Evolutionary conservation across 2,329 filamentous ascomycete genomes (phyloP).

Genomic region (Fusarium subtropicale): DNA sequence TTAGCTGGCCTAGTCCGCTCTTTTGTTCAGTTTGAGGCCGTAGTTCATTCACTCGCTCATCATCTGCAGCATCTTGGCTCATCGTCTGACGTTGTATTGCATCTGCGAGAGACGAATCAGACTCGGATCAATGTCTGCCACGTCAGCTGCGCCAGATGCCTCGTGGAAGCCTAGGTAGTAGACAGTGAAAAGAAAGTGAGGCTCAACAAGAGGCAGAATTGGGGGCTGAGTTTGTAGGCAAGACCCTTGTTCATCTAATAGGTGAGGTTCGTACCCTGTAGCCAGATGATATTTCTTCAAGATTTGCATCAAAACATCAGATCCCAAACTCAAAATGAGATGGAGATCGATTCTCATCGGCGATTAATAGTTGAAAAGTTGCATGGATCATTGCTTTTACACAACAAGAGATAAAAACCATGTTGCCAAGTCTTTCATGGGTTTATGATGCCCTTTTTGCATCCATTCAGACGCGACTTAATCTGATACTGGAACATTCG

Average conservation of each 20-base stretch:
- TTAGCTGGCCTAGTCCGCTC: neutral
- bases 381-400: neutral
- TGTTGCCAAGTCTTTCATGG: neutral
- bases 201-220: slow-evolving; percentile 35
- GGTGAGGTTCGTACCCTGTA: neutral
- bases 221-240: slow-evolving; percentile 1
- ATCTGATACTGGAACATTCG: neutral
- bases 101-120: slow-evolving; percentile 19
- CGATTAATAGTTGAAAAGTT: neutral
- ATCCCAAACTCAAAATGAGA: neutral
- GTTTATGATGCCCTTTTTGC: neutral
- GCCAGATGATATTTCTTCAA: neutral
- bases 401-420: neutral
- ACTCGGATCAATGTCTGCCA: slow-evolving; percentile 23
- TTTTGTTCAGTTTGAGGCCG: slow-evolving; percentile 22
- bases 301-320: neutral
- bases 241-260: neutral
- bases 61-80: neutral
- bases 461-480: neutral
- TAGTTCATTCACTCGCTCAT: slow-evolving; percentile 1
- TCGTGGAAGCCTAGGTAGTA: slow-evolving; percentile 10
- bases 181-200: slow-evolving; percentile 13
- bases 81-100: slow-evolving; percentile 36
- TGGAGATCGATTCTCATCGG: too few species aligned
- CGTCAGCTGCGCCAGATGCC: slow-evolving; percentile 38